Evolutionary conservation across 2,329 filamentous ascomycete genomes (phyloP).

Genomic region (Rugonectria rugulosa): DNA sequence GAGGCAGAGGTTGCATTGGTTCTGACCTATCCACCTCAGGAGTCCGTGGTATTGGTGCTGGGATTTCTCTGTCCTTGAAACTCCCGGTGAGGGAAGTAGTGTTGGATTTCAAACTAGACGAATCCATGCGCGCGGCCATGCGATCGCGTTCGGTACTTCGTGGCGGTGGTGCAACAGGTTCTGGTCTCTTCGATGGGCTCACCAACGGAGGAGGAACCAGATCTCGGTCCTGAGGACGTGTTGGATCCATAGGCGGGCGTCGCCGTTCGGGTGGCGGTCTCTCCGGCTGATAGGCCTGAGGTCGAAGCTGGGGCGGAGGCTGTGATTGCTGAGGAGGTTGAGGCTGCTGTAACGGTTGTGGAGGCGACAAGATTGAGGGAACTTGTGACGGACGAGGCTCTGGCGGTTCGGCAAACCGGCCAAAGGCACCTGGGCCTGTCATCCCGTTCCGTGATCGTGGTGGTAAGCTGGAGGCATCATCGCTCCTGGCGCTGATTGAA

Average conservation of each 20-base stretch:
- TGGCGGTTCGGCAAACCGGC: conserved; percentile 47
- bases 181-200: conserved; percentile 56
- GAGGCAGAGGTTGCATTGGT: conserved; percentile 25
- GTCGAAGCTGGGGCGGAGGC: conserved; percentile 40
- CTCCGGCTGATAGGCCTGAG: conserved; percentile 43
- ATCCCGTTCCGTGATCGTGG: conserved; percentile 63
- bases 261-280: conserved; percentile 68
- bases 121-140: conserved; percentile 56
- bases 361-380: conserved; percentile 29
- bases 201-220: conserved; percentile 66
- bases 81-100: conserved; percentile 41
- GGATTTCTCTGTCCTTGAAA: conserved; percentile 44
- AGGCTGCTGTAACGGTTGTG: conserved; percentile 34
- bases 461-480: conserved; percentile 59
- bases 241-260: conserved; percentile 71
- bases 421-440: conserved; percentile 48
- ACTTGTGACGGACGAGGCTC: conserved; percentile 24
- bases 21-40: conserved; percentile 31
- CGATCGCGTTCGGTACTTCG: conserved; percentile 55
- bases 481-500: conserved; percentile 57
- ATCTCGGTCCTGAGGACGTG: conserved; percentile 61
- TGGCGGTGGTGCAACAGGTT: conserved; percentile 56
- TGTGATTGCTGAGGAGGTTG: conserved; percentile 32
- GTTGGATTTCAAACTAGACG: conserved; percentile 40
- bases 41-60: conserved; percentile 27